phyloP scores from a whole-genome alignment of 345 rosid genomes.

The Eucalyptus globulus region DNA sequence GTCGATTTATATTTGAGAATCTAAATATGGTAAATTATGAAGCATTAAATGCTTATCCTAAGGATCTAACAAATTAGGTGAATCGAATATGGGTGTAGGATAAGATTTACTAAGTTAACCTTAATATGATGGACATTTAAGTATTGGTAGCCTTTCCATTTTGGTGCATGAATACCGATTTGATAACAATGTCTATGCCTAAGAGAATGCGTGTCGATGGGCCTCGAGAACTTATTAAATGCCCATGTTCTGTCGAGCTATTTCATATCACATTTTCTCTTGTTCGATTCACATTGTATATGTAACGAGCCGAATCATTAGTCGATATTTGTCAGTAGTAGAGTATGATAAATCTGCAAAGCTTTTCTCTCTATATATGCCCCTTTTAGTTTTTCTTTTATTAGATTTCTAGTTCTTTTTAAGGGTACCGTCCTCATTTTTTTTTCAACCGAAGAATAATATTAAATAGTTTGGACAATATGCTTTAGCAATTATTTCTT shows the following conservation, averaged over 20 bases:
- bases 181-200: background rate
- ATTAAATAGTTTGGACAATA: background rate
- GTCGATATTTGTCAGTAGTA: rapidly evolving
- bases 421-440: background rate
- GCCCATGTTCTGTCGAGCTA: rapidly evolving
- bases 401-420: background rate
- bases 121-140: background rate
- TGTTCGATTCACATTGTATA: rapidly evolving
- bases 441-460: background rate
- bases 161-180: background rate
- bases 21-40: background rate
- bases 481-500: background rate
- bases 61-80: background rate
- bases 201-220: rapidly evolving
- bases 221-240: background rate
- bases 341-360: background rate
- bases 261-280: background rate
- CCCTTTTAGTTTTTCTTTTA: background rate
- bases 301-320: rapidly evolving
- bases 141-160: background rate
- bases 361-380: background rate
- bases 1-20: background rate
- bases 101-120: background rate
- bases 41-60: background rate
- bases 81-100: rapidly evolving